Evolutionary conservation across 2,329 filamentous ascomycete genomes (phyloP).

Genomic region (Decorospora gaudefroyi): DNA sequence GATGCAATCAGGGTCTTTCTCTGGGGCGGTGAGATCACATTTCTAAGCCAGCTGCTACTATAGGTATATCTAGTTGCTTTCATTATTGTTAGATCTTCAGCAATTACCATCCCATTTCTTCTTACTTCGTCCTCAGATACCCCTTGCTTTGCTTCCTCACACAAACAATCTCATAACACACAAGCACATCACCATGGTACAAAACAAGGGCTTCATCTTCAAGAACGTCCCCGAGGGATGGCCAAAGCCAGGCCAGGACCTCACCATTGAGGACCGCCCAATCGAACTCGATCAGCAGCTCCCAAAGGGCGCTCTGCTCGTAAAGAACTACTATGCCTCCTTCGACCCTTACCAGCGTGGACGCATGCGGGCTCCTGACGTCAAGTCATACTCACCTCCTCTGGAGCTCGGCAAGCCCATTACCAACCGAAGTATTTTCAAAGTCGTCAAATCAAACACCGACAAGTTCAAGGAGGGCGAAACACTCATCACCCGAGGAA

Average conservation of each 20-base stretch:
- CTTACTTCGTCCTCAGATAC: slow-evolving; percentile 1
- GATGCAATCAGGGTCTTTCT: slow-evolving; percentile 21
- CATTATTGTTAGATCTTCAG: slow-evolving; percentile 9
- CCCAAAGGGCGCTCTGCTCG: slow-evolving; percentile 67
- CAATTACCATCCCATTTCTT: background rate
- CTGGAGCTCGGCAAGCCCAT: slow-evolving; percentile 68
- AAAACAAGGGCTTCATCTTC: slow-evolving; percentile 78
- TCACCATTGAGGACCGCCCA: slow-evolving; percentile 67
- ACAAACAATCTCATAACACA: slow-evolving; percentile 7
- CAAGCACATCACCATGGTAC: slow-evolving; percentile 51
- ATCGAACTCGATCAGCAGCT: slow-evolving; percentile 67
- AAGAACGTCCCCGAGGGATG: slow-evolving; percentile 68
- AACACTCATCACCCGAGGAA: slow-evolving; percentile 58
- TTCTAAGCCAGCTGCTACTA: slow-evolving; percentile 10
- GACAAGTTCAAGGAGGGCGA: slow-evolving; percentile 69
- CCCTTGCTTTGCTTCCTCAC: background rate
- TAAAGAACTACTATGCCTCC: slow-evolving; percentile 73
- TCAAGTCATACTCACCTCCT: slow-evolving; percentile 69
- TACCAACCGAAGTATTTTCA: slow-evolving; percentile 65
- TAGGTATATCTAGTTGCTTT: slow-evolving; percentile 19
- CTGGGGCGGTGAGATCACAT: slow-evolving; percentile 14
- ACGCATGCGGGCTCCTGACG: slow-evolving; percentile 68
- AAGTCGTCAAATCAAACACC: slow-evolving; percentile 71
- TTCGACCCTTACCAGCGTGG: slow-evolving; percentile 86
- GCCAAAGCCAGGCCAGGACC: slow-evolving; percentile 71